Evolutionary conservation across 371 early-diverging fungal genomes (phyloP).

Genomic region (Globomyces sp.): DNA sequence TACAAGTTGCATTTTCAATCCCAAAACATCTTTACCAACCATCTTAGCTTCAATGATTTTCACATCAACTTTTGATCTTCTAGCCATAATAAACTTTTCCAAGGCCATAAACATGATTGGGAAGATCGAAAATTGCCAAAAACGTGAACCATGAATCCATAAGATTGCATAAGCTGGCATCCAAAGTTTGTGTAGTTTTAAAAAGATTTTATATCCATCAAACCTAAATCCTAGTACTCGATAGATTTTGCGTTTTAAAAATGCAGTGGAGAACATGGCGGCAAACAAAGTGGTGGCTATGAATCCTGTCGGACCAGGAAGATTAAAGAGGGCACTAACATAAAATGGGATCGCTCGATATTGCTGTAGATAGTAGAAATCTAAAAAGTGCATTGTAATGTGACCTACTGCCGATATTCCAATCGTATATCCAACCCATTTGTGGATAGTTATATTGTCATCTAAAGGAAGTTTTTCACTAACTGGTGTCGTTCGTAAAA

Average conservation of each 20-base stretch:
- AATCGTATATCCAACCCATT: conserved; percentile 23
- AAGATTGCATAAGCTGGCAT: conserved; percentile 30
- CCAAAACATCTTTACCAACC: conserved; percentile 27
- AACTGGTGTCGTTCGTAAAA: conserved; percentile 27
- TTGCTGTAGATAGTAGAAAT: conserved; percentile 21
- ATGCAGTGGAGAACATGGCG: conserved; percentile 22
- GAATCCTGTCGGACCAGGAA: conserved; percentile 30
- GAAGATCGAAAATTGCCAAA: conserved; percentile 31
- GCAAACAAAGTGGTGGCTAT: conserved; percentile 19
- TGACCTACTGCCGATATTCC: conserved; percentile 20
- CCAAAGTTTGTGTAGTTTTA: conserved; percentile 32
- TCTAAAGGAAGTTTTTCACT: conserved; percentile 33
- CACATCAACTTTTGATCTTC: conserved; percentile 30
- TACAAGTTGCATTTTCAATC: conserved; percentile 26
- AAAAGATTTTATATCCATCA: conserved; percentile 27
- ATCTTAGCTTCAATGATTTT: conserved; percentile 33
- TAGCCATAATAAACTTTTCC: conserved; percentile 30
- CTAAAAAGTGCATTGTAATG: conserved; percentile 26
- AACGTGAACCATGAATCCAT: conserved; percentile 29
- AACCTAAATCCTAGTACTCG: conserved; percentile 21
- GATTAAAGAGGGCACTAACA: conserved; percentile 19
- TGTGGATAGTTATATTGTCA: conserved; percentile 32
- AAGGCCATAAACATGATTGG: conserved; percentile 26
- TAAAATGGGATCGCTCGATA: conserved; percentile 12
- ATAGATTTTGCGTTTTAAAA: conserved; percentile 26